A percentile compares a stretch with the other conserved stretches of the same genome.
phyloP scores from a whole-genome alignment of 2,329 filamentous ascomycete genomes.

The Fusarium sp. region DNA sequence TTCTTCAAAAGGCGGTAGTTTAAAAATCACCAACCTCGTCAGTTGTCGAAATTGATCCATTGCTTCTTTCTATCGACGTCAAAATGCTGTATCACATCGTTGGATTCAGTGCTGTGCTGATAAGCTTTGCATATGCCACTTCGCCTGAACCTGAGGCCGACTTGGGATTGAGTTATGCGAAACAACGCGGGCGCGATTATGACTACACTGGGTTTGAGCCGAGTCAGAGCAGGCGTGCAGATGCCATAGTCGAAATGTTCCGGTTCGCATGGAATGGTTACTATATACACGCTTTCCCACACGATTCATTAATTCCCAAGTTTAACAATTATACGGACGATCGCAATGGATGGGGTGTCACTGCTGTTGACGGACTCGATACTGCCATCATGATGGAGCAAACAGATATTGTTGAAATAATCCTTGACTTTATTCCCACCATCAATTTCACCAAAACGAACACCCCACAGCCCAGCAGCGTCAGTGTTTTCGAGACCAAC shows the following conservation, averaged over 20 bases:
- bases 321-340: slow-evolving; percentile 18
- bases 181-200: slow-evolving; percentile 15
- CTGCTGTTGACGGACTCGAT: slow-evolving; percentile 25
- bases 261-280: slow-evolving; percentile 29
- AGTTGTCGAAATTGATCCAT: no score
- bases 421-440: slow-evolving; percentile 16
- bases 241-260: slow-evolving; percentile 24
- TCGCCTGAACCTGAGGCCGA: neutral
- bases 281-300: slow-evolving; percentile 10
- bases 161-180: neutral
- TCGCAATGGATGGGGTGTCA: slow-evolving; percentile 30
- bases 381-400: slow-evolving; percentile 32
- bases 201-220: slow-evolving; percentile 29
- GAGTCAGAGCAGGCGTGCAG: slow-evolving; percentile 14
- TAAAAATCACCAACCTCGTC: no score
- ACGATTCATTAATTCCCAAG: slow-evolving; percentile 17
- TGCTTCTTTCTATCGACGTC: no score
- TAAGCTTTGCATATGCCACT: neutral
- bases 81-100: neutral
- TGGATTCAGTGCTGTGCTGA: neutral
- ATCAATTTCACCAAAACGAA: slow-evolving; percentile 21
- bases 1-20: no score
- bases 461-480: slow-evolving; percentile 48
- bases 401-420: slow-evolving; percentile 22
- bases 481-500: slow-evolving; percentile 68